Evolutionary conservation across 352 stramenopile genomes (phyloP).

Genomic region (Globisporangium perplexum): DNA sequence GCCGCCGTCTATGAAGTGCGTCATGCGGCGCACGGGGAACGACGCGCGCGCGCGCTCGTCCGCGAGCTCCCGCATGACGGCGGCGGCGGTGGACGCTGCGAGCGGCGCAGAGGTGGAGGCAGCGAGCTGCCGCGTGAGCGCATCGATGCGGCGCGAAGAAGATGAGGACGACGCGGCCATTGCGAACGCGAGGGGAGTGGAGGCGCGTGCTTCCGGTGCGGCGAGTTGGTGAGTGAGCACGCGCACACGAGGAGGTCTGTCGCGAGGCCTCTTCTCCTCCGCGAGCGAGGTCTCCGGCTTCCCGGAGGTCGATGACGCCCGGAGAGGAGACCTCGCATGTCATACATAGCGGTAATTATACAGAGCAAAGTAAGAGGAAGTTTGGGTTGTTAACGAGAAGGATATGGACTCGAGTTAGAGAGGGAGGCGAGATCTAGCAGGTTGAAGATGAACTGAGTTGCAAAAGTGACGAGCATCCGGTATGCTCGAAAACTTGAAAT

Average conservation of each 20-base stretch:
- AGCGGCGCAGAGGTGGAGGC: conserved; percentile 3
- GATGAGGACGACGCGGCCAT: conserved; percentile 27
- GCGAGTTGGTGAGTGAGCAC: not conserved
- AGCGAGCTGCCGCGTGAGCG: conserved; percentile 45
- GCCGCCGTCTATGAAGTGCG: conserved; percentile 54
- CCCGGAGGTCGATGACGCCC: not conserved
- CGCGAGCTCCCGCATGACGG: conserved; percentile 39
- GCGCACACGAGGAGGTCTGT: not conserved
- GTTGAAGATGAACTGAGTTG: not conserved
- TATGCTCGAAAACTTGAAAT: not conserved
- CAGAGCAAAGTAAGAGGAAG: not conserved
- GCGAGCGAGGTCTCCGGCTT: not conserved
- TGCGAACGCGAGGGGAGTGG: not conserved
- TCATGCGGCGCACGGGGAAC: conserved; percentile 53
- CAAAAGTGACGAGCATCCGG: not conserved
- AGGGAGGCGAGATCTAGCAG: not conserved
- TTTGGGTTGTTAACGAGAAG: not conserved
- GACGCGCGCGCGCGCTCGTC: conserved; percentile 38
- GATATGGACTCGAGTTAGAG: not conserved
- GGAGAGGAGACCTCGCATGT: not conserved
- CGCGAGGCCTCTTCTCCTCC: too few relatives aligned
- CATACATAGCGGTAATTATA: not conserved
- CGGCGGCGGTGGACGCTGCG: conserved; percentile 35
- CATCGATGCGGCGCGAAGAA: conserved; percentile 30
- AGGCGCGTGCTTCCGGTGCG: not conserved